Evolutionary conservation across 306 rosid genomes (phyloP).

Genomic region (Carpinus fangiana): DNA sequence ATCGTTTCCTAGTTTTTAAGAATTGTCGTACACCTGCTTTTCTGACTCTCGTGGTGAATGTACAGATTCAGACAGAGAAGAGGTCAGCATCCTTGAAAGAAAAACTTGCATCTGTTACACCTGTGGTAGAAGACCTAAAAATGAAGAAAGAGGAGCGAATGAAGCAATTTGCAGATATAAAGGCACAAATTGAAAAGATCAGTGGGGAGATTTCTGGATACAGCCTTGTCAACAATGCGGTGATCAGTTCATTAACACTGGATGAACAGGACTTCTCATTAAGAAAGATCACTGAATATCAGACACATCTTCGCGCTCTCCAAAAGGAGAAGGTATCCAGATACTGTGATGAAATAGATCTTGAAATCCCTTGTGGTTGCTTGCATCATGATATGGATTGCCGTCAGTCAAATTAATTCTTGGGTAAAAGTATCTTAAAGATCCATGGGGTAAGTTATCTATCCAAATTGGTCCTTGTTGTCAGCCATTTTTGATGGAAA

Average conservation of each 20-base stretch:
- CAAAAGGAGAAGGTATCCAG: constrained; percentile 85
- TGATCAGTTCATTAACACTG: constrained; percentile 30
- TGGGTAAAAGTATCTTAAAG: too few relatives aligned
- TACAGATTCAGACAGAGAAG: constrained; percentile 69
- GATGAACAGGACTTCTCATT: constrained; percentile 80
- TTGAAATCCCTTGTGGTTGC: constrained; percentile 14
- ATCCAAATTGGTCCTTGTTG: too few relatives aligned
- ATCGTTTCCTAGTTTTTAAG: too few relatives aligned
- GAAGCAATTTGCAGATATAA: constrained; percentile 77
- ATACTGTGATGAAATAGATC: constrained; percentile 2
- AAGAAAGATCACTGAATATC: constrained; percentile 84
- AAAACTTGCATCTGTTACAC: constrained; percentile 83
- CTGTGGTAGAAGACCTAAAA: constrained; percentile 77
- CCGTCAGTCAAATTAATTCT: background rate
- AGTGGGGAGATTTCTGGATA: constrained; percentile 83
- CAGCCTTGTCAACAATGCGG: constrained; percentile 33
- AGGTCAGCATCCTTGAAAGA: constrained; percentile 74
- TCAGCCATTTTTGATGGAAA: too few relatives aligned
- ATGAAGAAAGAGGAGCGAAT: constrained; percentile 73
- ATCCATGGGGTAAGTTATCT: too few relatives aligned
- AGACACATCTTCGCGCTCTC: constrained; percentile 68
- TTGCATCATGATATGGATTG: constrained; percentile 11
- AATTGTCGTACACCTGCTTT: constrained; percentile 22
- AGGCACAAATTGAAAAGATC: constrained; percentile 76
- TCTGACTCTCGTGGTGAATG: constrained; percentile 20